Percentiles rank a stretch among this genome's conserved stretches.
These are phyloP conservation scores for Teunomyces lycoperdinae DNA, from an alignment of 805 yeast species.

Conservation along the genomic window DNA sequence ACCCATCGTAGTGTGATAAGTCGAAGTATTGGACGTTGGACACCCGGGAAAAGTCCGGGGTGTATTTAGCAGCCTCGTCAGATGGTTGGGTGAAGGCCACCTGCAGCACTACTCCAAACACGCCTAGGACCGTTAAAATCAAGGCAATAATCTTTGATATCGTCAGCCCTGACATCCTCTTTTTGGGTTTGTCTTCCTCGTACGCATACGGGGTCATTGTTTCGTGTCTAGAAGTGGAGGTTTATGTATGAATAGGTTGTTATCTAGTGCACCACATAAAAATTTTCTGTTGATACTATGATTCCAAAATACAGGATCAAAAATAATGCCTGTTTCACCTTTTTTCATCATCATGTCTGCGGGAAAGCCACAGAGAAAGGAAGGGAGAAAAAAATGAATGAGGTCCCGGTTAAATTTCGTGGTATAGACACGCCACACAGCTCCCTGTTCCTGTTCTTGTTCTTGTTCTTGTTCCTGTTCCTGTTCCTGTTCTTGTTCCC, in stretches of 20 bases:
- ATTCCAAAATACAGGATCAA: constrained; percentile 5
- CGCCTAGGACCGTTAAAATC: background rate
- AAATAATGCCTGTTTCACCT: constrained; percentile 17
- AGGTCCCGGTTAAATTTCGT: background rate
- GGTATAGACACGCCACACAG: background rate
- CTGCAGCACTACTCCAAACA: constrained; percentile 1
- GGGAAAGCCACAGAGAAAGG: too few relatives aligned
- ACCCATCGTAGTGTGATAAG: constrained; percentile 60
- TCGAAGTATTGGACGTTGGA: constrained; percentile 67
- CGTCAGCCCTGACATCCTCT: background rate
- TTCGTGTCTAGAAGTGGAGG: constrained; percentile 10
- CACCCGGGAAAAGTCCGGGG: constrained; percentile 29
- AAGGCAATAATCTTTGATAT: background rate
- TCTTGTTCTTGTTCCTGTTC: too few relatives aligned
- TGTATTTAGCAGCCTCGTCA: constrained; percentile 14
- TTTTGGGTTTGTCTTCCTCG: constrained; percentile 9
- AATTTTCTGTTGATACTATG: constrained; percentile 2
- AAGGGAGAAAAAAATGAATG: too few relatives aligned
- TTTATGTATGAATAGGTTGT: background rate
- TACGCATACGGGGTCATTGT: constrained; percentile 24
- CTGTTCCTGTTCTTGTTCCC: too few relatives aligned
- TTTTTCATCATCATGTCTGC: too few relatives aligned
- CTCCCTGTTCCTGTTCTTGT: background rate
- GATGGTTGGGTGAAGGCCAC: background rate
- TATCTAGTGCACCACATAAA: constrained; percentile 1